Evolutionary conservation across 805 yeast species (phyloP).

Genomic region (Zygosaccharomyces kombuchaensis): DNA sequence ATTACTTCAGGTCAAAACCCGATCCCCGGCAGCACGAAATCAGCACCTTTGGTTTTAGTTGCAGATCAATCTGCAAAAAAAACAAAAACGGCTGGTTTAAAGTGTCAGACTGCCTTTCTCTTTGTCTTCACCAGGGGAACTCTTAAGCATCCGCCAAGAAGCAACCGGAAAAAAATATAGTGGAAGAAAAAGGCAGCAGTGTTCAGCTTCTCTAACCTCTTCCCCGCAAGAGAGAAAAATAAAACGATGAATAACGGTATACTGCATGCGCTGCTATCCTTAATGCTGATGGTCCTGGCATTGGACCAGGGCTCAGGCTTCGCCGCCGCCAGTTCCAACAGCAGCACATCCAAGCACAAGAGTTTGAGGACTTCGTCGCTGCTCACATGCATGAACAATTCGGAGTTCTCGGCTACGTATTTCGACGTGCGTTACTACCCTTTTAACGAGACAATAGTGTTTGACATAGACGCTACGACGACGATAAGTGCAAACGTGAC

Average conservation of each 20-base stretch:
- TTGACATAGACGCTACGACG: conserved; percentile 73
- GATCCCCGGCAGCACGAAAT: too few species aligned
- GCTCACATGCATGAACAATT: conserved; percentile 86
- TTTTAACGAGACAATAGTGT: conserved; percentile 52
- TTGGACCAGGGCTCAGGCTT: not conserved
- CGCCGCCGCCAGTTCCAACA: not conserved
- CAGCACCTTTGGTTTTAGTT: too few species aligned
- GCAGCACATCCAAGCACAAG: conserved; percentile 6
- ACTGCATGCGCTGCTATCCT: not conserved
- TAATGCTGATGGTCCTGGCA: not conserved
- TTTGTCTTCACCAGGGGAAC: too few species aligned
- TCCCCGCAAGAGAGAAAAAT: too few species aligned
- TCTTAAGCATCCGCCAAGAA: too few species aligned
- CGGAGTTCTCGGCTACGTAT: conserved; percentile 77
- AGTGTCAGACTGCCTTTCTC: too few species aligned
- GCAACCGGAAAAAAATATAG: too few species aligned
- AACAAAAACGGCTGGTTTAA: too few species aligned
- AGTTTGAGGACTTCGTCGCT: conserved; percentile 58
- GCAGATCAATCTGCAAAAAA: too few species aligned
- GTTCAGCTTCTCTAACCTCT: too few species aligned
- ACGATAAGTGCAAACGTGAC: conserved; percentile 68
- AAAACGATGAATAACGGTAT: not conserved
- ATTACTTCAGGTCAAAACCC: too few species aligned
- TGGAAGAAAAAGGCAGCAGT: too few species aligned
- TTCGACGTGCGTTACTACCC: conserved; percentile 77